Evolutionary conservation across 306 rosid species (phyloP), one percentile per base, ranked within the genome.

Genomic region (Vigna angularis): DNA sequence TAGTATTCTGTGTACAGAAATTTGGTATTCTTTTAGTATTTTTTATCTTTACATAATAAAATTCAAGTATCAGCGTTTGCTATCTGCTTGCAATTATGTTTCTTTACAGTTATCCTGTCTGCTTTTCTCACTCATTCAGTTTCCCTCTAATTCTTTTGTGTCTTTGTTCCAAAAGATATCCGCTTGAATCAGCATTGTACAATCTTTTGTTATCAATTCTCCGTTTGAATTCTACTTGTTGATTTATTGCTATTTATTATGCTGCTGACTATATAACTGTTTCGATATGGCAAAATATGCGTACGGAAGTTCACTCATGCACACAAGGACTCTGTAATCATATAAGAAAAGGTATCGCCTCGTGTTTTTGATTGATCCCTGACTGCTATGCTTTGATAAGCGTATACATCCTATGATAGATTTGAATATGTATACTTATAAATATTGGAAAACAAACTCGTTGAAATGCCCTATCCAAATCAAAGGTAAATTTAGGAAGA

Each of bases 251-350:
- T 72, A 34, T 73, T 51, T 78, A 51, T 63, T 51, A 2, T 42
- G 47, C 77, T 32, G 42, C 83, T 85, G 51, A 77, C 72, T 32
- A 18, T 79, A 5, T 79, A 7, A 42, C 77, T 77, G 51, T 76
- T 76, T 72, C 38, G 26, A 58, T 42, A 42, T 79, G 87, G 55
- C 11, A 55, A 81, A 70, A 73, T 81, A 40, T 66, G 68, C 75
- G 51, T 73, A 63, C 63, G 72, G 92, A 89, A 94, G 98, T 94
- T 87, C 76, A 82, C 66, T 74, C 87, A 5, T 86, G 91, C 89
- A 83, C 83, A n/a, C 77, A 74, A 45, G 97, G 96, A 76, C 90
- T 94, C 47, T 65, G 20, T 72, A 88, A 83, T 81, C 81, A 84
- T 79, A 81, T 90, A 76, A 82, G 80, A 50, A 50, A 83, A 87